Percentiles rank a stretch among this genome's conserved stretches.
Conservation (phyloP, 2,329 filamentous ascomycete species). For the Zasmidium citrigriseum region DNA sequence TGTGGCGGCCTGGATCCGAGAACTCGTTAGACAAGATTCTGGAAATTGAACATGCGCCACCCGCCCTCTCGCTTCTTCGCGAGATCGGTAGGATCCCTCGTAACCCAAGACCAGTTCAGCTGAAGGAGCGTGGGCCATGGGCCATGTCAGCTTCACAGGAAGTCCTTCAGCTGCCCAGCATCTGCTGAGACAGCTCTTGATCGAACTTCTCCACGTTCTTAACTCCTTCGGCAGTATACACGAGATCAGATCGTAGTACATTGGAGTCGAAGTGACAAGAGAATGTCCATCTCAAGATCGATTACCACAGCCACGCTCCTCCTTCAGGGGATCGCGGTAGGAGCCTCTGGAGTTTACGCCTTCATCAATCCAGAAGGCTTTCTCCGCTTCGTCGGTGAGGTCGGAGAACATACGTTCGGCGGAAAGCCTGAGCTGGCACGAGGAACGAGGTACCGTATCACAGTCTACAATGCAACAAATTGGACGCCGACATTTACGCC, state of each 20-base stretch:
- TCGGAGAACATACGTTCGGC: background rate
- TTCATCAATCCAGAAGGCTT: background rate
- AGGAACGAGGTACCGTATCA: background rate
- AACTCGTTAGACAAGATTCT: background rate
- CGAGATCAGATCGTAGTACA: too few relatives aligned
- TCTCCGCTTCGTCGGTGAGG: background rate
- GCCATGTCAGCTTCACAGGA: too few relatives aligned
- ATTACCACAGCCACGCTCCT: background rate
- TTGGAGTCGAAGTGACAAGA: background rate
- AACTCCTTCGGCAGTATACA: too few relatives aligned
- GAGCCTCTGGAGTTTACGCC: background rate
- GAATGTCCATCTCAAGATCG: background rate
- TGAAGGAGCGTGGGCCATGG: too few relatives aligned
- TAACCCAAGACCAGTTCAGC: too few relatives aligned
- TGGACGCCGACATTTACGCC: background rate
- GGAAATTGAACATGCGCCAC: too few relatives aligned
- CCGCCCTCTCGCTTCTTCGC: too few relatives aligned
- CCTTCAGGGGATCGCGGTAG: background rate
- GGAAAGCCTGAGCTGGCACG: background rate
- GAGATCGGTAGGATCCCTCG: too few relatives aligned
- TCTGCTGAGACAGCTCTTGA: too few relatives aligned
- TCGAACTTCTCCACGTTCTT: too few relatives aligned
- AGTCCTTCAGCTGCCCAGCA: too few relatives aligned
- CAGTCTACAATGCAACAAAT: too few relatives aligned
- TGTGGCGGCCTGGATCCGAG: background rate